A percentile compares a stretch with the other conserved stretches of the same genome.
These are phyloP conservation scores for Coelomomyces lativittatus DNA, from an alignment of 371 early-diverging fungal species.

Conservation along the genomic window DNA sequence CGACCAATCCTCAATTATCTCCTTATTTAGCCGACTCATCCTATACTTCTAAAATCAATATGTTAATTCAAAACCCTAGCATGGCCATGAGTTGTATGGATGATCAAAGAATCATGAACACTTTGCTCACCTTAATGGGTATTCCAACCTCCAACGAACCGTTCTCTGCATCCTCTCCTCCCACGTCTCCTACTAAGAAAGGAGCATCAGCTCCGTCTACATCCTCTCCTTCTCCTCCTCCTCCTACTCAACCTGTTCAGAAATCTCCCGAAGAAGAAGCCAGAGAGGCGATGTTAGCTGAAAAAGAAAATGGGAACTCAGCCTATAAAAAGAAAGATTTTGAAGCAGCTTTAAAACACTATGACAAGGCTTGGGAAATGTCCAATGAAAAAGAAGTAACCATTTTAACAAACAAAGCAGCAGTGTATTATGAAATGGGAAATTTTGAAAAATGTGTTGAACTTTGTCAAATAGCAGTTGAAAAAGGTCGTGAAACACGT, in stretches of 20 bases:
- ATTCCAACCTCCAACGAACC: slow-evolving; percentile 6
- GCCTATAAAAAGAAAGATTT: slow-evolving; percentile 85
- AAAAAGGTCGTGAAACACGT: slow-evolving; percentile 69
- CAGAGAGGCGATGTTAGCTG: slow-evolving; percentile 48
- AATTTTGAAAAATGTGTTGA: slow-evolving; percentile 78
- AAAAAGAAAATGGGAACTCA: slow-evolving; percentile 78
- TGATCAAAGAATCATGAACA: slow-evolving; percentile 53
- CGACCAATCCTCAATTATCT: slow-evolving; percentile 53
- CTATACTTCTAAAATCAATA: slow-evolving; percentile 42
- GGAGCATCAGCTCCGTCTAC: too few species aligned
- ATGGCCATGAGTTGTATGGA: slow-evolving; percentile 13
- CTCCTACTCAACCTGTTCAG: too few species aligned
- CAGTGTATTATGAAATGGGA: slow-evolving; percentile 84
- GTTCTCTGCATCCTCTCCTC: too few species aligned
- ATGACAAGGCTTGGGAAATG: slow-evolving; percentile 74
- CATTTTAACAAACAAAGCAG: slow-evolving; percentile 83
- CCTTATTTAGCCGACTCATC: slow-evolving; percentile 51
- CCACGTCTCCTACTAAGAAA: too few species aligned
- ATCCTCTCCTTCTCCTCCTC: too few species aligned
- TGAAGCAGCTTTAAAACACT: slow-evolving; percentile 69
- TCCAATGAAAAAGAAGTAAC: slow-evolving; percentile 65
- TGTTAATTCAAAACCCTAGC: slow-evolving; percentile 45
- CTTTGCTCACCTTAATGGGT: slow-evolving; percentile 56
- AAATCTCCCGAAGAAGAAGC: too few species aligned
- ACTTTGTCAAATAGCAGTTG: slow-evolving; percentile 75